Conservation (phyloP, 106 monocot genomes). For the Dioscorea alata region DNA sequence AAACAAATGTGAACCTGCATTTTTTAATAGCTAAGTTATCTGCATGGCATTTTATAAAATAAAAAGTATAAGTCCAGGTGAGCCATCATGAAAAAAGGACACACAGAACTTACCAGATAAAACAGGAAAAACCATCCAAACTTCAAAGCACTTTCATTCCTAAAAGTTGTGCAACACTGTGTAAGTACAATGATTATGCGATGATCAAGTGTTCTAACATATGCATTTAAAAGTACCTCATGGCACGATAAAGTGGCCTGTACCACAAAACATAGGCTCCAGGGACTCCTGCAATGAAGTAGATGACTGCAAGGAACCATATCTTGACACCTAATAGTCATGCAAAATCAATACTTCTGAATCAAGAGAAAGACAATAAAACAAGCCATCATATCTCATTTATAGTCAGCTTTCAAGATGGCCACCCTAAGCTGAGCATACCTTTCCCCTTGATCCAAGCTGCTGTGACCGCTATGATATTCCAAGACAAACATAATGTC, state of each 20-base stretch:
- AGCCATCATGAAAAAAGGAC: no score
- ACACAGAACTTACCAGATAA: slow-evolving; percentile 31
- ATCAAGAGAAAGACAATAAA: background rate
- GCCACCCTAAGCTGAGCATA: slow-evolving; percentile 1
- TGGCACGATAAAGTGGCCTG: slow-evolving; percentile 67
- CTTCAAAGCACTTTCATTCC: slow-evolving; percentile 70
- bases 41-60: no score
- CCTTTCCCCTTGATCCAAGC: slow-evolving; percentile 74
- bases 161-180: slow-evolving; percentile 10
- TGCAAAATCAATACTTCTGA: background rate
- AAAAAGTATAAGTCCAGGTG: no score
- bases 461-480: slow-evolving; percentile 60
- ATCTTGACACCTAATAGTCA: slow-evolving; percentile 41
- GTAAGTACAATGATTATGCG: background rate
- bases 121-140: slow-evolving; percentile 65
- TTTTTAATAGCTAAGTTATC: no score
- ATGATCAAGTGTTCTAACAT: background rate
- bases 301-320: slow-evolving; percentile 70
- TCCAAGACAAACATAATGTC: slow-evolving; percentile 51
- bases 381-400: background rate
- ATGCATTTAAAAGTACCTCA: slow-evolving; percentile 26
- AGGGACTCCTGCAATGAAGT: slow-evolving; percentile 57
- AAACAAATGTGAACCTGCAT: slow-evolving; percentile 26
- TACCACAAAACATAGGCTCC: slow-evolving; percentile 76
- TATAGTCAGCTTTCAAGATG: no score